Evolutionary conservation across 768 basidiomycete genomes (phyloP).

Genomic region (Mycena amicta): DNA sequence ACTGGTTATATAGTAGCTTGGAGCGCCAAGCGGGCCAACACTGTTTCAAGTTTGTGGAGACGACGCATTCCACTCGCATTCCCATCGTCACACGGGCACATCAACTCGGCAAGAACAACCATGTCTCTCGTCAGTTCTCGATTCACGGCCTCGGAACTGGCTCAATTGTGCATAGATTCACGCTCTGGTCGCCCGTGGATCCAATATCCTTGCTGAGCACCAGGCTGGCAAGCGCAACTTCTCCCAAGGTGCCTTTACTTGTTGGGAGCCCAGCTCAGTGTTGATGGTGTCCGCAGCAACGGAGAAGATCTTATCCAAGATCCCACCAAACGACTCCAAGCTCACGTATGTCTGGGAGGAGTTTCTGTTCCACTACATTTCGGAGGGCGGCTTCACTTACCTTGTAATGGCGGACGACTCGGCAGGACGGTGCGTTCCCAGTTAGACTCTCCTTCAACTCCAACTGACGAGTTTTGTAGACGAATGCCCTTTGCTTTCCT

Average conservation of each 20-base stretch:
- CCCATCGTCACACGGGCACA: too few relatives aligned
- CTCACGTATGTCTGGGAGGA: conserved; percentile 90
- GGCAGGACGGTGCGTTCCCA: conserved; percentile 70
- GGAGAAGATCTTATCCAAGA: conserved; percentile 89
- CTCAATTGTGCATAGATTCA: conserved; percentile 58
- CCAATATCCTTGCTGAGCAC: conserved; percentile 86
- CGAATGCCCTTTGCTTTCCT: conserved; percentile 95
- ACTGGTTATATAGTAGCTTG: background rate
- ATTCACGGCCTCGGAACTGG: background rate
- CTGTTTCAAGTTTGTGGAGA: too few relatives aligned
- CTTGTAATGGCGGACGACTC: conserved; percentile 95
- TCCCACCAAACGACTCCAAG: conserved; percentile 89
- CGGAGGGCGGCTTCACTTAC: conserved; percentile 83
- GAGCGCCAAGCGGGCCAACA: too few relatives aligned
- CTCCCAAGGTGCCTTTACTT: conserved; percentile 68
- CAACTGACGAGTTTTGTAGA: conserved; percentile 38
- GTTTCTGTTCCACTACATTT: conserved; percentile 92
- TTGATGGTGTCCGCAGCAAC: conserved; percentile 57
- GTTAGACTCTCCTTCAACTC: background rate
- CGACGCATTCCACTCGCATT: too few relatives aligned
- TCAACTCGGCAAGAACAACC: conserved; percentile 5
- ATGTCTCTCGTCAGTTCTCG: conserved; percentile 39
- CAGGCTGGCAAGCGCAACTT: conserved; percentile 82
- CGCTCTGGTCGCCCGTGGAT: conserved; percentile 77
- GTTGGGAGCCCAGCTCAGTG: too few relatives aligned